Percentiles rank a stretch among this genome's conserved stretches.
These are phyloP conservation scores for Sporisorium graminicola DNA, from an alignment of 1,284 basidiomycete species.

Conservation along the genomic window DNA sequence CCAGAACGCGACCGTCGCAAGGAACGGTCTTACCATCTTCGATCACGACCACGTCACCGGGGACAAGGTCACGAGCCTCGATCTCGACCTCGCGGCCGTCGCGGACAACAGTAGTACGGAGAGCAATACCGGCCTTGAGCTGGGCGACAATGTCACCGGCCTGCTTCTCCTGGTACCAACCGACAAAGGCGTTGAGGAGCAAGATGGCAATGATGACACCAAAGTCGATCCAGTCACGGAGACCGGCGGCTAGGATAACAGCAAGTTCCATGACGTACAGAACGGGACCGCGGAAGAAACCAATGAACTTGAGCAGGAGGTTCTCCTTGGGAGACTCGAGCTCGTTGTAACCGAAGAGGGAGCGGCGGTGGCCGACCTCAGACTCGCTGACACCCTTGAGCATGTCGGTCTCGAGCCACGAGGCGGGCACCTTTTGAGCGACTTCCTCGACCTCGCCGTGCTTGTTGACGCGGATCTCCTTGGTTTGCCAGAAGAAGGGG, in stretches of 20 bases:
- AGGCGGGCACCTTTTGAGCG: slow-evolving; percentile 66
- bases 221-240: slow-evolving; percentile 73
- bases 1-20: slow-evolving; percentile 74
- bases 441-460: slow-evolving; percentile 67
- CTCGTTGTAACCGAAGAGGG: slow-evolving; percentile 70
- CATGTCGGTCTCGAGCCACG: slow-evolving; percentile 73
- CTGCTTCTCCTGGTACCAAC: slow-evolving; percentile 75
- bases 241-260: slow-evolving; percentile 70
- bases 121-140: slow-evolving; percentile 75
- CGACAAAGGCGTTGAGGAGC: slow-evolving; percentile 74
- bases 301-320: slow-evolving; percentile 72
- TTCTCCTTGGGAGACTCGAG: slow-evolving; percentile 70
- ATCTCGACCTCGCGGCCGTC: slow-evolving; percentile 73
- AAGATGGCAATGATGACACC: slow-evolving; percentile 73
- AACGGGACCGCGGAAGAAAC: slow-evolving; percentile 71
- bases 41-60: slow-evolving; percentile 73
- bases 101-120: slow-evolving; percentile 72
- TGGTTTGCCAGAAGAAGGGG: slow-evolving; percentile 65
- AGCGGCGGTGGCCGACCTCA: slow-evolving; percentile 70
- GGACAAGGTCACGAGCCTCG: slow-evolving; percentile 74
- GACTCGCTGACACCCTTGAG: slow-evolving; percentile 71
- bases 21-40: slow-evolving; percentile 74
- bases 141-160: slow-evolving; percentile 74
- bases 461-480: slow-evolving; percentile 69
- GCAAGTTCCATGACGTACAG: slow-evolving; percentile 71